Evolutionary conservation across 768 basidiomycete genomes (phyloP), one percentile per base, ranked within the genome.

Genomic region (Amanita subjunquillea): DNA sequence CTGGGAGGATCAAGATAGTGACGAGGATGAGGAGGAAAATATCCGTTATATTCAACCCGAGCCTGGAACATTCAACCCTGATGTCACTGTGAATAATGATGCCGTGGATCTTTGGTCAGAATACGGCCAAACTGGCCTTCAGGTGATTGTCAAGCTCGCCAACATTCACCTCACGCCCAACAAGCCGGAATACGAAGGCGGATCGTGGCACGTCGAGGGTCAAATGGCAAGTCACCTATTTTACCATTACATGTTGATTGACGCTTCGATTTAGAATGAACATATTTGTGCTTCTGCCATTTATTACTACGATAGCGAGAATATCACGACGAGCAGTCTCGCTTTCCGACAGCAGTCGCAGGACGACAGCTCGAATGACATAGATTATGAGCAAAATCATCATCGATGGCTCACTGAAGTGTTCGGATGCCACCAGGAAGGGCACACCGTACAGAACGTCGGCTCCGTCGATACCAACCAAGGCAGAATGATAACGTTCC

Each of bases 71-170:
- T 23, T 25, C 13, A 17, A 17, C 12, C 25, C 2, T 9, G 13
- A 34, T 13, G 13, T 34, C 34, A 12, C 8, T 7, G 30, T 30
- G 3, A 8, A 23, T 48, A 4, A 9, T 7, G 8, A 15, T 23
- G 20, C 36, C 6, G 49, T 50, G 22, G 27, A 53, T 29, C 29
- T 53, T 34, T 3, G 25, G 25, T 7, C 17, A 12, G 32, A 53
- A 13, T 25, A 45, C 15, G 42, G 42, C 15, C 12, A 9, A 4
- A 36, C 6, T 6, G 34, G 34, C 4, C 15, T 68, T 9, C 69
- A 70, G 48, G 59, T 67, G 23, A 67, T 70, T 51, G 63, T 70
- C 51, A 70, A 69, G 52, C 60, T n/a, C 3, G 69, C 68, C 1
- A 67, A 67, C 52, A 69, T 69, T 65, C 43, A 13, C 34, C 34